Percentiles rank a stretch among this genome's conserved stretches.
phyloP scores from a whole-genome alignment of 2,329 filamentous ascomycete genomes.

The Niveomyces coronatus region DNA sequence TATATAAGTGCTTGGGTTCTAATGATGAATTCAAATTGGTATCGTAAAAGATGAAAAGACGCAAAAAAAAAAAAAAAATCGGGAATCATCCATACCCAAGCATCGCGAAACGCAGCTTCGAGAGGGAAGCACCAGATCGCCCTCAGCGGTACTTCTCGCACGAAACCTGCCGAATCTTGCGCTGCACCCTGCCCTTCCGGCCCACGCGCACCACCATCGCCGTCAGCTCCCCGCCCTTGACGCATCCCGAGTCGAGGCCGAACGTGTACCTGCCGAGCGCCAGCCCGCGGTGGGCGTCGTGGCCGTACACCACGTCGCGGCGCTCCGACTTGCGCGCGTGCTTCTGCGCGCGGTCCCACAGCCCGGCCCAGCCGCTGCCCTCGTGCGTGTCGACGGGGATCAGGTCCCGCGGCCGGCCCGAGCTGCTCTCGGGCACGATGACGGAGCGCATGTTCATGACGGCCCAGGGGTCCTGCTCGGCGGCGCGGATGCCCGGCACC shows the following conservation, averaged over 20 bases:
- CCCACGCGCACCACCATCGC: conserved; percentile 61
- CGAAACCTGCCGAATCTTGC: conserved; percentile 30
- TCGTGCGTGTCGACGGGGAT: conserved; percentile 32
- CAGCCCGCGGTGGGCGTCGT: conserved; percentile 67
- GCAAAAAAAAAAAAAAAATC: too few species aligned
- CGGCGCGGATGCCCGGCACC: conserved; percentile 61
- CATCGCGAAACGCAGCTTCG: too few species aligned
- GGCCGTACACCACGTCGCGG: conserved; percentile 74
- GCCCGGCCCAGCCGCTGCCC: conserved; percentile 58
- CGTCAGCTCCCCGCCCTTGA: conserved; percentile 63
- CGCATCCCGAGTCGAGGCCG: conserved; percentile 78
- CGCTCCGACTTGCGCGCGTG: conserved; percentile 23
- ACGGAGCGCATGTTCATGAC: conserved; percentile 91
- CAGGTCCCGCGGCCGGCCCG: conserved; percentile 19
- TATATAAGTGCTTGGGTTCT: neutral
- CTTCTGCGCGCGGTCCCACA: conserved; percentile 45
- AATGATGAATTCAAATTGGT: conserved; percentile 9
- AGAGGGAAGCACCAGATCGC: neutral
- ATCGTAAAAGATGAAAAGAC: conserved; percentile 1
- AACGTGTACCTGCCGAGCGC: conserved; percentile 55
- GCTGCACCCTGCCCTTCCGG: conserved; percentile 21
- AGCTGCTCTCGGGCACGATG: conserved; percentile 37
- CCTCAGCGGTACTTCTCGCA: conserved; percentile 21
- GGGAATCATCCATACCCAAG: too few species aligned
- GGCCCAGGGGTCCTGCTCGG: conserved; percentile 63